Evolutionary conservation across 2,329 filamentous ascomycete genomes (phyloP).

Genomic region (Hymenoscyphus salicellus): DNA sequence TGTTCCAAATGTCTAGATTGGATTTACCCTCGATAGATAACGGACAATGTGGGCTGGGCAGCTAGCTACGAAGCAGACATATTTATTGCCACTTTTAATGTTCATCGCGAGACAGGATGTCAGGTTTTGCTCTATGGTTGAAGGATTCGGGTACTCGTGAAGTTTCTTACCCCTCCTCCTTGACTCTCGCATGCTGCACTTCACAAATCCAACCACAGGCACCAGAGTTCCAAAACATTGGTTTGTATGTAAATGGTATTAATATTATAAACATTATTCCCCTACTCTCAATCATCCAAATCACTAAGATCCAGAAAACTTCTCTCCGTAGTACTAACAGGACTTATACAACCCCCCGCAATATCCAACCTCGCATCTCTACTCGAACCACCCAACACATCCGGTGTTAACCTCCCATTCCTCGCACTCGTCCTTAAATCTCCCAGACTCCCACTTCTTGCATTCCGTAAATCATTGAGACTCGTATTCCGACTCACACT

Average conservation of each 20-base stretch:
- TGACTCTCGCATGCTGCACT: background rate
- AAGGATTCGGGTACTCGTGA: no score
- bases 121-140: no score
- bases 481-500: conserved; percentile 2
- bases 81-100: no score
- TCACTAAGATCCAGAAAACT: conserved; percentile 12
- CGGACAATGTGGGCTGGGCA: no score
- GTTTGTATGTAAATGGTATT: background rate
- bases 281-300: conserved; percentile 6
- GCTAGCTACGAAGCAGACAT: no score
- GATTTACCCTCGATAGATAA: no score
- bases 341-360: conserved; percentile 6
- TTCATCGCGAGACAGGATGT: no score
- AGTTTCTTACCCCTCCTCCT: no score
- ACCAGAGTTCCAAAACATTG: background rate
- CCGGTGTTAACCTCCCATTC: conserved; percentile 1
- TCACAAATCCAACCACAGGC: background rate
- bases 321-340: conserved; percentile 8
- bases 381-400: background rate
- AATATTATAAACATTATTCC: background rate
- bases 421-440: background rate
- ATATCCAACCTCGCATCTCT: conserved; percentile 11
- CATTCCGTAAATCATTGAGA: background rate
- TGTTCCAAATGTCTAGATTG: no score
- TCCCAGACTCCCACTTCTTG: background rate